phyloP scores from a whole-genome alignment of 2,329 filamentous ascomycete genomes.

The Sphaerulina musiva region DNA sequence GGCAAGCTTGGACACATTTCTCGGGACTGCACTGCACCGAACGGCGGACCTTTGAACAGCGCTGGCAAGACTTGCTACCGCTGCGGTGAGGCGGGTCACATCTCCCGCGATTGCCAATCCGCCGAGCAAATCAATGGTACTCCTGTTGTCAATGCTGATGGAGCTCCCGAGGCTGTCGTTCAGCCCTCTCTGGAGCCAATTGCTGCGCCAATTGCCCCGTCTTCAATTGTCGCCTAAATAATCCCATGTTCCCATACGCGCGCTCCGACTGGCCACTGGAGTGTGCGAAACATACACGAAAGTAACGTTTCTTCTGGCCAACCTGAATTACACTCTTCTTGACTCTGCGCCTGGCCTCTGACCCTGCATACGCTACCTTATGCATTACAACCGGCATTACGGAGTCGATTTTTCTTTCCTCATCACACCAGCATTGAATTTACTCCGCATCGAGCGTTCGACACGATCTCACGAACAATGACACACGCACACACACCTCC shows the following conservation, averaged over 20 bases:
- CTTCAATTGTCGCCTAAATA: constrained; percentile 41
- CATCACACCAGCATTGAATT: constrained; percentile 14
- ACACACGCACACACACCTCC: constrained; percentile 1
- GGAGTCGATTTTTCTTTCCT: constrained; percentile 1
- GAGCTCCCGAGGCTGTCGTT: constrained; percentile 32
- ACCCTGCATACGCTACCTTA: not conserved
- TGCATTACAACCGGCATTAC: not conserved
- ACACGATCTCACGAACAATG: constrained; percentile 25
- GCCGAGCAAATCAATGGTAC: constrained; percentile 30
- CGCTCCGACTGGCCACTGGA: constrained; percentile 19
- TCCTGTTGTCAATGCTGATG: constrained; percentile 29
- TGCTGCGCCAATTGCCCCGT: constrained; percentile 36
- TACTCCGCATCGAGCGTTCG: constrained; percentile 24
- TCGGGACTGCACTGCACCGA: constrained; percentile 90
- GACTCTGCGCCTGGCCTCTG: not conserved
- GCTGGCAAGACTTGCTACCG: constrained; percentile 98
- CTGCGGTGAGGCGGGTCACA: constrained; percentile 91
- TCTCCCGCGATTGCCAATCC: constrained; percentile 84
- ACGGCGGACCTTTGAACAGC: constrained; percentile 81
- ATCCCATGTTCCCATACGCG: constrained; percentile 2
- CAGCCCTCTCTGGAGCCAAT: constrained; percentile 36
- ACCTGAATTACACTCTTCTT: constrained; percentile 9
- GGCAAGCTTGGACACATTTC: constrained; percentile 94
- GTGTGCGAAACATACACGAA: constrained; percentile 7
- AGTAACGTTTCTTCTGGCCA: constrained; percentile 18